Evolutionary conservation across 2,329 filamentous ascomycete species (phyloP), one percentile per base, ranked within the genome.

Genomic region (Cryphonectria parasitica): DNA sequence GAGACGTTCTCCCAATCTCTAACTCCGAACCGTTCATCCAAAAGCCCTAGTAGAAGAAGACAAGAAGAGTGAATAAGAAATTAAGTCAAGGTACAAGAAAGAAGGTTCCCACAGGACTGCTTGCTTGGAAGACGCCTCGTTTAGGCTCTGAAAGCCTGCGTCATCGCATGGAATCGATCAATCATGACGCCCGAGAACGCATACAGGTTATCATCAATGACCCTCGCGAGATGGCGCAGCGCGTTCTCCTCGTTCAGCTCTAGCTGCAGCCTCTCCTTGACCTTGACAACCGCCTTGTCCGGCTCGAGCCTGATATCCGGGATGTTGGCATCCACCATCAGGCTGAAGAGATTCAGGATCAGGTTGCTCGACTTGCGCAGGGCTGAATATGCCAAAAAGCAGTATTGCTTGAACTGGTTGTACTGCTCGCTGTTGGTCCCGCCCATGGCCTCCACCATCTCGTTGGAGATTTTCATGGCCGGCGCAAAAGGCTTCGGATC

Each of bases 381-480:
- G 0, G 96, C 95, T 1, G 92, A 93, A 81, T 97, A 99, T 0
- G 96, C 94, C 3, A 97, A 92, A 81, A 97, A 98, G 79, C 94
- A 97, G 80, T 98, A 97, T 76, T 97, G 93, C 78, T 96, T 96
- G 82, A 99, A 99, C 67, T 92, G 89, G 60, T 91, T 86, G 80
- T 97, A 99, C 73, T 97, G 91, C 31, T 92, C 89, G 3, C 92
- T 94, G 45, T 88, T 87, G 10, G 90, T 87, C 17, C 96, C 96
- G 56, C 97, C 97, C 94, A 99, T 98, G 73, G 95, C 96, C 77
- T 99, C 96, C 3, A 98, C 93, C 96, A 99, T 99, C 78, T 99
- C 95, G 76, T 95, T 95, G 78, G 92, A 95, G 11, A 99, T 89
- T 80, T 99, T 99, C 91, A 99, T 97, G 67, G 95, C 90, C 0